Evolutionary conservation across 2,329 filamentous ascomycete genomes (phyloP), one percentile per base, ranked within the genome.

Genomic region (Hypomyces rosellus): DNA sequence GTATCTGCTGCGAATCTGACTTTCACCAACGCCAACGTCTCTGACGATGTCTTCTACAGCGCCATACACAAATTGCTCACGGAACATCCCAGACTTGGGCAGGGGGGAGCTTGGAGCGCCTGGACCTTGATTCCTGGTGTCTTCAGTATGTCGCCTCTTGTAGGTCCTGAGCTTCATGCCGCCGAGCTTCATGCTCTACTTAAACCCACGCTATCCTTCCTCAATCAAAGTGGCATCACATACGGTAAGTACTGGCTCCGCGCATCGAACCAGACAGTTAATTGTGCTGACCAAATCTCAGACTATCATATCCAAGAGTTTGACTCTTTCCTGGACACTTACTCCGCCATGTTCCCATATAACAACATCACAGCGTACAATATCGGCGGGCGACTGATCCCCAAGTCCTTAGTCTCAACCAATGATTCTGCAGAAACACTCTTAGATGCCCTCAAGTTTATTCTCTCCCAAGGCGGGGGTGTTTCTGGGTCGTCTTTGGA

Each of bases 371-470:
- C 39, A 12, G 39, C 36, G 14, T 43, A 37, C 16, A 48, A 48
- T 22, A 42, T 51, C 18, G 49, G 45, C 4, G 49, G 49, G 0
- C 44, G 49, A 13, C 37, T 50, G 13, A 46, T 51, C 11, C 45
- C 45, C 22, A 39, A 34, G 7, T 14, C 20, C 5, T 20, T 45
- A 13, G 30, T 48, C 30, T 16, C 20, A 14, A 34, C 22, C 15
- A 13, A 18, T 5, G 8, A 8, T 14, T 22, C 22, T 13, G 38
- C 39, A 16, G 25, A 25, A 15, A 33, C 15, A 13, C 5, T 42
- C 12, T 22, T 20, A 15, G n/a, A 42, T 33, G 46, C 30, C 6
- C 36, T 42, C 33, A 18, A 18, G 12, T 39, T 41, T 15, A 47
- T 48, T 13, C 18, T 34, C 7, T 18, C 34, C 8, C 14, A 34